These are phyloP conservation scores for Aspergillus sparsus DNA, from an alignment of 495 filamentous ascomycete species.

Conservation along the genomic window DNA sequence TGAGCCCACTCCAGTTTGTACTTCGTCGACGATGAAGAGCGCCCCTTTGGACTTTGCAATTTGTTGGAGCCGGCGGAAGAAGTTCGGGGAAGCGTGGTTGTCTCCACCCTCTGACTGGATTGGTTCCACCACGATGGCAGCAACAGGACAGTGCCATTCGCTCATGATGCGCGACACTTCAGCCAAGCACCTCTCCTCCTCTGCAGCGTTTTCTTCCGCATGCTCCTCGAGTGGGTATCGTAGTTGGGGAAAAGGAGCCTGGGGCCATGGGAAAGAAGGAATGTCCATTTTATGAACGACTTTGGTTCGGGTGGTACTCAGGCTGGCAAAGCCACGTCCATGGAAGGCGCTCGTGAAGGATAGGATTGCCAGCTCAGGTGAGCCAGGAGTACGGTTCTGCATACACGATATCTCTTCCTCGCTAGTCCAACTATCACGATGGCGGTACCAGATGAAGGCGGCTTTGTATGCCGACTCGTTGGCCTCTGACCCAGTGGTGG, in stretches of 20 bases:
- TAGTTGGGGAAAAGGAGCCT: constrained; percentile 84
- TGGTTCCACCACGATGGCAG: constrained; percentile 88
- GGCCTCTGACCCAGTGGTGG: constrained; percentile 91
- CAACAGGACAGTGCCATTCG: constrained; percentile 81
- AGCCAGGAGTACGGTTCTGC: constrained; percentile 81
- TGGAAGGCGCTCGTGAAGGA: constrained; percentile 94
- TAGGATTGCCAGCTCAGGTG: constrained; percentile 83
- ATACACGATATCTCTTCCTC: constrained; percentile 47
- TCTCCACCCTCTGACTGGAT: constrained; percentile 98
- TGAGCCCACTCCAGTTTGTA: constrained; percentile 90
- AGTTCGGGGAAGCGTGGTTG: constrained; percentile 92
- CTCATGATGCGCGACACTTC: constrained; percentile 86
- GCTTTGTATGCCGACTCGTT: constrained; percentile 99
- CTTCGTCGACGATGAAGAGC: constrained; percentile 96
- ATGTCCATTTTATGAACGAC: constrained; percentile 98
- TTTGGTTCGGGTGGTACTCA: constrained; percentile 94
- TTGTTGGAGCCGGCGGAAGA: constrained; percentile 86
- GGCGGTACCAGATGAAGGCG: constrained; percentile 95
- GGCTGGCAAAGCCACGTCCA: constrained; percentile 87
- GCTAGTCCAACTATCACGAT: constrained; percentile 55
- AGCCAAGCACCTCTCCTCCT: constrained; percentile 82
- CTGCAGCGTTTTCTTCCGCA: constrained; percentile 75
- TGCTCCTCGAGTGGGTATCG: constrained; percentile 91
- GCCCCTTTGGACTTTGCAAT: constrained; percentile 83
- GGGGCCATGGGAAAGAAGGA: constrained; percentile 97